Conservation (phyloP, 2,329 filamentous ascomycete species). For the Thyridium curvatum region DNA sequence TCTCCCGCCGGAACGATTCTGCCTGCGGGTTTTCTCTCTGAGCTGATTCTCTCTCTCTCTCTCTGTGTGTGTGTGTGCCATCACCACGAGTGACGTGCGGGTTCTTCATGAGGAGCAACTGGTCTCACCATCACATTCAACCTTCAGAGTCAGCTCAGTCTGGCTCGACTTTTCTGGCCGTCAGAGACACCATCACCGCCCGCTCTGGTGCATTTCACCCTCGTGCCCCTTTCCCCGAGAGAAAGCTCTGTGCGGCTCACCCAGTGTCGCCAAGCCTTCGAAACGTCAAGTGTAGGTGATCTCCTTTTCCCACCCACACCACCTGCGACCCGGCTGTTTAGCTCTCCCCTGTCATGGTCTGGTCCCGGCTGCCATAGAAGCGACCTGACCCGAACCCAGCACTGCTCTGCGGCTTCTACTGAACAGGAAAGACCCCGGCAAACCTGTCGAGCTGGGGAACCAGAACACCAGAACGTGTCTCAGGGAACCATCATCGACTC, state of each 20-base stretch:
- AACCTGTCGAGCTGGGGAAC: too few species aligned
- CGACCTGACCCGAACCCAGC: conserved; percentile 14
- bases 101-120: background rate
- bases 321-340: conserved; percentile 24
- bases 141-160: too few species aligned
- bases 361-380: conserved; percentile 14
- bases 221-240: too few species aligned
- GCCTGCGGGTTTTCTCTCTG: background rate
- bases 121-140: background rate
- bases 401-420: conserved; percentile 15
- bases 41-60: background rate
- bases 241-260: too few species aligned
- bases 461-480: too few species aligned
- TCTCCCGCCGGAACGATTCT: background rate
- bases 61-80: background rate
- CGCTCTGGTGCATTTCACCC: background rate
- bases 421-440: conserved; percentile 10
- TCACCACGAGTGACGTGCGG: background rate
- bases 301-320: conserved; percentile 20
- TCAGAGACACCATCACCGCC: too few species aligned
- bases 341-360: conserved; percentile 20
- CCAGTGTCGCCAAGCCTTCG: conserved; percentile 21
- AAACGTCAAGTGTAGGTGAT: conserved; percentile 38
- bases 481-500: too few species aligned
- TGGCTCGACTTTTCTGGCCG: too few species aligned